Evolutionary conservation across 257 asterid genomes (phyloP).

Genomic region (Oldenlandia corymbosa): DNA sequence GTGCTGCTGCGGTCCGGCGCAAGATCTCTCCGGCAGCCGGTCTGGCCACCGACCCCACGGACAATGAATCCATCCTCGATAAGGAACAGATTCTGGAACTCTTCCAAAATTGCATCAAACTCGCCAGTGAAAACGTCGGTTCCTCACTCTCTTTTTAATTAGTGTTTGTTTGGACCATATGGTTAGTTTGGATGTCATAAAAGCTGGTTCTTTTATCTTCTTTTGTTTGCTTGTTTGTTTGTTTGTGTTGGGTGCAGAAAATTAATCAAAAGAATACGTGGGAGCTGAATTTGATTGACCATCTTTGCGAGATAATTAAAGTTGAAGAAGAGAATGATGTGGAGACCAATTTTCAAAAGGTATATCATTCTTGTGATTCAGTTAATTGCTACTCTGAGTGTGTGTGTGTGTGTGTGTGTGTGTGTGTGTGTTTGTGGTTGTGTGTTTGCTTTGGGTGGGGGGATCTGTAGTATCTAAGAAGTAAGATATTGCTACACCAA

Average conservation of each 20-base stretch:
- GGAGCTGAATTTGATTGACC: slow-evolving; percentile 91
- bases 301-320: slow-evolving; percentile 69
- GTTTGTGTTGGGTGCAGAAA: slow-evolving; percentile 67
- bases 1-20: slow-evolving; percentile 88
- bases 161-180: not conserved
- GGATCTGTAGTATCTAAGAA: not conserved
- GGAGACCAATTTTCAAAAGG: slow-evolving; percentile 95
- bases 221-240: too few relatives aligned
- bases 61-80: slow-evolving; percentile 45
- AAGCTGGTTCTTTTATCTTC: not conserved
- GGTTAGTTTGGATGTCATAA: not conserved
- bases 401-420: too few relatives aligned
- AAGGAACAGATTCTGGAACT: slow-evolving; percentile 78
- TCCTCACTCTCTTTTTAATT: not conserved
- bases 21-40: slow-evolving; percentile 33
- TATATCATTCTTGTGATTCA: slow-evolving; percentile 12
- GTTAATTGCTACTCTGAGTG: too few relatives aligned
- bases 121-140: slow-evolving; percentile 86
- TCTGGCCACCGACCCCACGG: slow-evolving; percentile 17
- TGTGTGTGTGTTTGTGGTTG: too few relatives aligned
- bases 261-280: slow-evolving; percentile 91
- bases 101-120: slow-evolving; percentile 88
- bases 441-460: too few relatives aligned
- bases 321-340: slow-evolving; percentile 76
- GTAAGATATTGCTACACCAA: not conserved